Percentiles rank a stretch among this genome's conserved stretches.
phyloP scores from a whole-genome alignment of 225 moss, liverwort and hornwort species.

The Polytrichum formosum region DNA sequence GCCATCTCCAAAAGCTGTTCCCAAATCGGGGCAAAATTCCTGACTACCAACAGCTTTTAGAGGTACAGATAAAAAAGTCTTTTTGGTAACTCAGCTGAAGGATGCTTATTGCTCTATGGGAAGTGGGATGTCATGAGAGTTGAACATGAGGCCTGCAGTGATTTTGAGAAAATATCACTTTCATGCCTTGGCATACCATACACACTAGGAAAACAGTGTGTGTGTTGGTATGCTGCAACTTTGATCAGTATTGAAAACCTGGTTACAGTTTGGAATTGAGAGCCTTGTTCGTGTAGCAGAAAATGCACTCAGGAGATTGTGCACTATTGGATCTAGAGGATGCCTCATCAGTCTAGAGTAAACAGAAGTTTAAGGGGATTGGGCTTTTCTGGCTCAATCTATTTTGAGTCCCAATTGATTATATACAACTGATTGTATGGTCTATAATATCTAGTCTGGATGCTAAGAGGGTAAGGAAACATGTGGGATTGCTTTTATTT shows the following conservation, averaged over 20 bases:
- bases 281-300: too few species aligned
- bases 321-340: too few species aligned
- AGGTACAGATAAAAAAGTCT: conserved; percentile 45
- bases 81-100: conserved; percentile 34
- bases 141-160: conserved; percentile 16
- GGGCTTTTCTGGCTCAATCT: too few species aligned
- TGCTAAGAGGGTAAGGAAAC: conserved; percentile 16
- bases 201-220: background rate
- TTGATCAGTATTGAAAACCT: background rate
- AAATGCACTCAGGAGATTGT: too few species aligned
- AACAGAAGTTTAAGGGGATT: background rate
- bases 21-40: conserved; percentile 54
- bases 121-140: conserved; percentile 4
- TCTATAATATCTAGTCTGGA: conserved; percentile 2
- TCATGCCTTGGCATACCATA: conserved; percentile 13
- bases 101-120: conserved; percentile 28
- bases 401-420: background rate
- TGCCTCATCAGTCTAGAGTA: background rate
- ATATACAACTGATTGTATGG: conserved; percentile 12
- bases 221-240: background rate
- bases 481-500: conserved; percentile 32
- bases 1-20: conserved; percentile 59
- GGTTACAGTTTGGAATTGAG: too few species aligned
- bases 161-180: conserved; percentile 9
- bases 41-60: conserved; percentile 58